These are phyloP conservation scores for Gossypium schwendimanii DNA, from an alignment of 441 rosid genomes.

Conservation along the genomic window DNA sequence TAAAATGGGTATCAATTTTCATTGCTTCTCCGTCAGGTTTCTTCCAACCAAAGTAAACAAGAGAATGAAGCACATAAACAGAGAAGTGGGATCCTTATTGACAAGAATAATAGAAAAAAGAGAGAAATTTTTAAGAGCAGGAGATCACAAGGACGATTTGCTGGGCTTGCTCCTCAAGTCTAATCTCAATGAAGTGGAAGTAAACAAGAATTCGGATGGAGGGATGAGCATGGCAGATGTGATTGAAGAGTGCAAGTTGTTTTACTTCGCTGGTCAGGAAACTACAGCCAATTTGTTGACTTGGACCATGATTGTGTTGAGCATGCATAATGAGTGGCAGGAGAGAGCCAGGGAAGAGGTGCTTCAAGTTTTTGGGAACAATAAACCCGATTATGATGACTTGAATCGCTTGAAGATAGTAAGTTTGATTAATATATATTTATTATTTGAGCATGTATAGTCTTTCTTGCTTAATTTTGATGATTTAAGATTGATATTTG, in stretches of 20 bases:
- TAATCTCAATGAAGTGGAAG: constrained; percentile 13
- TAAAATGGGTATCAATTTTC: background rate
- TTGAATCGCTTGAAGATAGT: constrained; percentile 33
- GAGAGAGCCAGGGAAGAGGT: constrained; percentile 47
- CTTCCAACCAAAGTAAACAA: constrained; percentile 23
- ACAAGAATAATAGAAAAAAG: constrained; percentile 29
- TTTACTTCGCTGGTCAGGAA: constrained; percentile 49
- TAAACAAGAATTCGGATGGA: constrained; percentile 9
- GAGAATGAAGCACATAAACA: constrained; percentile 19
- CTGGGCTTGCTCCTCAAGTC: constrained; percentile 33
- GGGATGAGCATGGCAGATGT: constrained; percentile 32
- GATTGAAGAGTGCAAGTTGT: constrained; percentile 44
- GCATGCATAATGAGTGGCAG: constrained; percentile 53
- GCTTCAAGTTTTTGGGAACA: constrained; percentile 24
- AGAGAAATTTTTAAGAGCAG: constrained; percentile 23
- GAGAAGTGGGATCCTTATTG: constrained; percentile 18
- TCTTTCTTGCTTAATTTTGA: background rate
- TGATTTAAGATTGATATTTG: background rate
- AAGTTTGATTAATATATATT: constrained; percentile 2
- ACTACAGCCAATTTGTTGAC: constrained; percentile 42
- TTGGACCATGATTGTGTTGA: constrained; percentile 36
- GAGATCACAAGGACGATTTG: constrained; percentile 31
- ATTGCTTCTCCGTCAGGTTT: constrained; percentile 10
- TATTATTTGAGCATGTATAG: too few species aligned
- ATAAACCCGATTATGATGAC: constrained; percentile 26